Base-by-base conservation (phyloP, 2,329 filamentous ascomycete genomes). In the Fusarium dimerum region DNA sequence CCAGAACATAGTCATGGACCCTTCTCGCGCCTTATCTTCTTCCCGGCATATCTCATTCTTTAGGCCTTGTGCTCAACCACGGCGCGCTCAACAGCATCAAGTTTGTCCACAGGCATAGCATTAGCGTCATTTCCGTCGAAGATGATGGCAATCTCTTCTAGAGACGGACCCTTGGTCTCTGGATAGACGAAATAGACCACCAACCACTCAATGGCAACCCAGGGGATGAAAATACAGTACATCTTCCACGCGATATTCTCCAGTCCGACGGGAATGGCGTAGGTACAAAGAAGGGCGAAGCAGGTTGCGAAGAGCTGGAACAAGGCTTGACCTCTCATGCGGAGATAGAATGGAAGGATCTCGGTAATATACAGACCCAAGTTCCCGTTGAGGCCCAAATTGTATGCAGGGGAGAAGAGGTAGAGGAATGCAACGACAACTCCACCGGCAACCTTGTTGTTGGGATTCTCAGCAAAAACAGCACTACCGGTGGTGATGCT, bases 391-490 rank as follows among this genome's bases (percentile, higher is more conserved):
- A 59, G 38, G 15, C 51, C 51, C n/a, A 59, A 39, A 34, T 56
- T 59, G 40, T 56, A 45, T 46, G 56, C 36, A 62, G 50, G 10
- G 63, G 57, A 66, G 38, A 65, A 66, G 32, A 67, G 68, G 45
- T 68, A 73, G 18, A 70, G 61, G 40, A 73, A 72, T 3, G 71
- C 59, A 10, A 73, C 63, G 2, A 69, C 68, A 6, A 58, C 49
- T 16, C 45, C 43, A 20, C 56, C 63, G 3, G 61, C 64, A 10
- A 51, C 50, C 12, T 59, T 60, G 29, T 57, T 55, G 2, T 43
- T 41, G 2, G 40, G 48, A 2, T 60, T 29, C 3, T 52, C 47
- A 34, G 59, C 61, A 7, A 61, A 58, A 9, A 56, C 54, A 4
- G 61, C 55, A 42, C 53, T 52, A 6, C 52, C 53, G 3, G 53